These are phyloP conservation scores for Citrus sp. DNA, from an alignment of 345 rosid genomes.

Conservation along the genomic window DNA sequence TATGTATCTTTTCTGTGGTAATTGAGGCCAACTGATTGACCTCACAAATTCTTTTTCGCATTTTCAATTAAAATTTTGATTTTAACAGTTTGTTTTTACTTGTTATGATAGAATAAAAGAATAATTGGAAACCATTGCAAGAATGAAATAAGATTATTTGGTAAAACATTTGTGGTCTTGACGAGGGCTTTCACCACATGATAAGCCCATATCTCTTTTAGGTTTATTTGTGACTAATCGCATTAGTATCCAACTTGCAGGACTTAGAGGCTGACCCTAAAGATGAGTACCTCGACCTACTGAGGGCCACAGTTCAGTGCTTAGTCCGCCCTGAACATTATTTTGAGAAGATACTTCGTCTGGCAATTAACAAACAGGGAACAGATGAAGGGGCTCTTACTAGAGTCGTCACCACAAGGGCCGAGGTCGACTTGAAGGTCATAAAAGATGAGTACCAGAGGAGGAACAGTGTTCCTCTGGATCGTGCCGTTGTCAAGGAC, in stretches of 20 bases:
- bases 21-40: background rate
- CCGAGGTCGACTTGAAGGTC: slow-evolving; percentile 63
- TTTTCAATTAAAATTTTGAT: background rate
- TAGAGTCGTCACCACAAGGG: slow-evolving; percentile 70
- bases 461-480: slow-evolving; percentile 57
- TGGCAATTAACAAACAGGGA: slow-evolving; percentile 62
- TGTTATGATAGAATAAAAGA: background rate
- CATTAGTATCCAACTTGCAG: slow-evolving; percentile 25
- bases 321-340: slow-evolving; percentile 54
- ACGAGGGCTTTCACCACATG: background rate
- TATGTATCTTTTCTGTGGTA: background rate
- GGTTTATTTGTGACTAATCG: background rate
- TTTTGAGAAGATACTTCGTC: slow-evolving; percentile 64
- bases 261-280: slow-evolving; percentile 56
- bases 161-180: too few species aligned
- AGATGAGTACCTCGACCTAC: slow-evolving; percentile 55
- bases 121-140: background rate
- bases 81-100: background rate
- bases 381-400: slow-evolving; percentile 86
- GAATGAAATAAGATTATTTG: background rate
- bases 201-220: background rate
- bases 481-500: slow-evolving; percentile 54
- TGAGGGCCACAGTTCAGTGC: slow-evolving; percentile 68
- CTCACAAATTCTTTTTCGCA: background rate
- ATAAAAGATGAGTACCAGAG: slow-evolving; percentile 63